A percentile compares a stretch with the other conserved stretches of the same genome.
Evolutionary conservation across 768 basidiomycete species (phyloP).

Genomic region (Trametes cinnabarina): DNA sequence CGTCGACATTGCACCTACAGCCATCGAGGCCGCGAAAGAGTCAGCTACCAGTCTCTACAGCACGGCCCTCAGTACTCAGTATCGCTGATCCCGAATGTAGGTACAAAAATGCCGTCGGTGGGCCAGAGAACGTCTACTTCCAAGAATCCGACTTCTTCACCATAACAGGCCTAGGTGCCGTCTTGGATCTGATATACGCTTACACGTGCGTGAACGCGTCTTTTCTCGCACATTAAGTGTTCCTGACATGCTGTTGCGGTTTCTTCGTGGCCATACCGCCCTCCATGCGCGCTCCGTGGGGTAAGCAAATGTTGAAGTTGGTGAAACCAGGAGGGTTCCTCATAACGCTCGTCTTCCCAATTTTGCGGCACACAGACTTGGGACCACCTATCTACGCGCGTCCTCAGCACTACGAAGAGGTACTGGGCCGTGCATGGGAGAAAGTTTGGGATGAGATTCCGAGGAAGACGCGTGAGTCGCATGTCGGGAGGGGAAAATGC

Average conservation of each 20-base stretch:
- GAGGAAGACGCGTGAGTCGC: conserved; percentile 36
- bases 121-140: conserved; percentile 35
- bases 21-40: conserved; percentile 36
- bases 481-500: conserved; percentile 49
- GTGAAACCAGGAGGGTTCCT: conserved; percentile 63
- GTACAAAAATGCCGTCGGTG: neutral
- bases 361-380: conserved; percentile 36
- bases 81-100: too few species aligned
- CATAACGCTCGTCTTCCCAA: conserved; percentile 59
- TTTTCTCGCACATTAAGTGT: neutral
- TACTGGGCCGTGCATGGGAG: conserved; percentile 49
- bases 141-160: conserved; percentile 53
- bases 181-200: conserved; percentile 61
- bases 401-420: conserved; percentile 53
- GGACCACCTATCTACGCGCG: conserved; percentile 67
- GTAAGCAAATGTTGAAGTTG: conserved; percentile 50
- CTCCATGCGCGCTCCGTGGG: conserved; percentile 52
- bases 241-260: conserved; percentile 30
- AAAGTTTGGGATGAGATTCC: conserved; percentile 56
- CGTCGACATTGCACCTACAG: conserved; percentile 56
- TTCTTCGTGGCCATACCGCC: conserved; percentile 77
- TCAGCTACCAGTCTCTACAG: neutral
- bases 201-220: conserved; percentile 45
- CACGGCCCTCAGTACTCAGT: neutral
- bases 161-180: conserved; percentile 23